Conservation (phyloP, 805 yeast species). For the Yarrowia porcina region DNA sequence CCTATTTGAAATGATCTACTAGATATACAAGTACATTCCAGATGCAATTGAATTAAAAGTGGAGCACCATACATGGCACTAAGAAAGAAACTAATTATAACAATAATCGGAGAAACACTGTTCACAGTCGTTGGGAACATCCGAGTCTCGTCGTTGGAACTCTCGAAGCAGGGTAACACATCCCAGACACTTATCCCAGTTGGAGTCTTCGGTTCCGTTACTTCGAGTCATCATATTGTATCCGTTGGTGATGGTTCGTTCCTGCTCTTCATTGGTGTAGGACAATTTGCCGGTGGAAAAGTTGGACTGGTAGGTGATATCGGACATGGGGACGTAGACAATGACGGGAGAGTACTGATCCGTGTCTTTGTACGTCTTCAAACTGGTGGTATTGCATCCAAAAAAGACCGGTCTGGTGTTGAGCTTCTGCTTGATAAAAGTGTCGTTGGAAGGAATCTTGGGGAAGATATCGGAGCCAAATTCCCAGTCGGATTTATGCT, state of each 20-base stretch:
- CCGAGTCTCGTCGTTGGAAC: slow-evolving; percentile 56
- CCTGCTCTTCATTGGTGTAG: slow-evolving; percentile 57
- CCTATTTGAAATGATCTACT: no score
- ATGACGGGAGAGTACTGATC: slow-evolving; percentile 51
- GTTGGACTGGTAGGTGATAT: slow-evolving; percentile 65
- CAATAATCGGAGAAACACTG: slow-evolving; percentile 70
- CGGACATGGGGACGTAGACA: slow-evolving; percentile 70
- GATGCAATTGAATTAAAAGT: background rate
- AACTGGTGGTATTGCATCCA: slow-evolving; percentile 67
- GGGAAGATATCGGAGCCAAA: slow-evolving; percentile 46
- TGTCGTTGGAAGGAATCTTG: slow-evolving; percentile 50
- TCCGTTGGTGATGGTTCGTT: slow-evolving; percentile 67
- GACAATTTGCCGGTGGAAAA: slow-evolving; percentile 66
- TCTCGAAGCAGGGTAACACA: slow-evolving; percentile 81
- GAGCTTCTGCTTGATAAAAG: slow-evolving; percentile 55
- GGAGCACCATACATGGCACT: no score
- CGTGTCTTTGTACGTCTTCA: slow-evolving; percentile 53
- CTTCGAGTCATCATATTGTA: slow-evolving; percentile 63
- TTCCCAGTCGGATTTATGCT: slow-evolving; percentile 53
- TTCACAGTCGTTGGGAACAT: slow-evolving; percentile 59
- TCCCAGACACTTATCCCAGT: slow-evolving; percentile 72
- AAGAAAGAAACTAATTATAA: slow-evolving; percentile 60
- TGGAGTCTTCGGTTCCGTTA: slow-evolving; percentile 62
- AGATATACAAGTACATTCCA: slow-evolving; percentile 5
- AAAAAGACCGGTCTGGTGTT: slow-evolving; percentile 64